Base-by-base conservation (phyloP, 1,284 basidiomycete genomes). In the Leucocoprinus gongylophorus region DNA sequence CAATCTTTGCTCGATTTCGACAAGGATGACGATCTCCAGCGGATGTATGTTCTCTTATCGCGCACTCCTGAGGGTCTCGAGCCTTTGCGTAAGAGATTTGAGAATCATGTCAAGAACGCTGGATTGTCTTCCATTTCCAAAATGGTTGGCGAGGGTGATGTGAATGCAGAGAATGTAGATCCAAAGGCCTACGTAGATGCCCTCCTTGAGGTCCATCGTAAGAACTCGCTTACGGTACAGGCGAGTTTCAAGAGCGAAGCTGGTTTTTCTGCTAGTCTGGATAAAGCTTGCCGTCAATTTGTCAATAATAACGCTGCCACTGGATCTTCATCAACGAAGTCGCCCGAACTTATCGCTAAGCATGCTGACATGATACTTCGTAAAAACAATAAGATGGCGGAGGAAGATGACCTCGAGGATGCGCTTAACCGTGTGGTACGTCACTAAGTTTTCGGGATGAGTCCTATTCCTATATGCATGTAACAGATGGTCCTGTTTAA, bases 401-500 rank as follows among this genome's bases (percentile, higher is more conserved):
- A 95, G 65, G 95, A 97, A 59, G 83, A 81, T 44, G 89, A 95
- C 61, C 74, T 99, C 6, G 95, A 98, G 68, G 81, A 85, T 46
- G 89, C 91, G 9, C 70, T 99, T 42, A 90, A 93, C 67, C 88
- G 93, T 64, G 91, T 94, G 61, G 93, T 95, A 70, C 35, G 86
- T 76, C 41, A 35, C 9, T 15, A 18, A 33, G 23, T 15, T 35
- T 21, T 40, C 29, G 21, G 17, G 5, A 10, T 5, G 28, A 28
- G 26, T 1, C 45, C 45, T 20, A 30, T 41, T 33, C 26, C 26
- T 29, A 54, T 5, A 50, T 54, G 29, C 55, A 10, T n/a, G 29
- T 35, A 46, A n/a, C 56, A 95, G 93, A 97, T 98, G 95, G 78
- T 95, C 41, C 76, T 99, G 47, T 99, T 99, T 87, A 97, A 97